phyloP scores from a whole-genome alignment of 495 filamentous ascomycete genomes.

The Barbatosphaeria neglecta region DNA sequence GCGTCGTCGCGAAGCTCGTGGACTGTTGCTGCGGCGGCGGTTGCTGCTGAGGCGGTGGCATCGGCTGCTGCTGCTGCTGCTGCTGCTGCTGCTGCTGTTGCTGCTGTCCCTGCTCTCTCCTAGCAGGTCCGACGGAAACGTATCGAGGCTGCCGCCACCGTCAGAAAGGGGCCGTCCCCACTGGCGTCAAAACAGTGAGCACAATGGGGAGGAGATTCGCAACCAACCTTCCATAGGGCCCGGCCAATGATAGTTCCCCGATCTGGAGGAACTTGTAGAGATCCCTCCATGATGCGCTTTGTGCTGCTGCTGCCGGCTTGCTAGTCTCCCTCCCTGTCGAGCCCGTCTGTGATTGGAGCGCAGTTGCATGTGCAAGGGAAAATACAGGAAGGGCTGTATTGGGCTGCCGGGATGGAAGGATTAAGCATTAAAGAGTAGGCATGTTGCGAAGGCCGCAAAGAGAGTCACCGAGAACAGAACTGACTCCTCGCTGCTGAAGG shows the following conservation, averaged over 20 bases:
- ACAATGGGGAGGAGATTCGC: not conserved
- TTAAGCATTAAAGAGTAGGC: not conserved
- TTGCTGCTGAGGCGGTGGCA: too few relatives aligned
- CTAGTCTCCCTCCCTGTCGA: too few relatives aligned
- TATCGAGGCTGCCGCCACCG: constrained; percentile 28
- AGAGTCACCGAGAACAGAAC: too few relatives aligned
- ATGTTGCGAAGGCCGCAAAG: not conserved
- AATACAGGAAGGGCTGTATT: not conserved
- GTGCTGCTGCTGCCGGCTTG: not conserved
- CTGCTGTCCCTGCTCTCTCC: constrained; percentile 9
- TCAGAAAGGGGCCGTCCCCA: not conserved
- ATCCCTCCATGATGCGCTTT: constrained; percentile 39
- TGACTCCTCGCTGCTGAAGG: too few relatives aligned
- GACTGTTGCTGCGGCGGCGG: constrained; percentile 2
- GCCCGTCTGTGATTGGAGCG: not conserved
- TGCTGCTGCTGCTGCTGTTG: constrained; percentile 3
- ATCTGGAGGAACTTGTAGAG: constrained; percentile 42
- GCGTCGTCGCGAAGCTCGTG: constrained; percentile 11
- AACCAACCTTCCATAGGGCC: constrained; percentile 44
- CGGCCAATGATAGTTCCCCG: constrained; percentile 43
- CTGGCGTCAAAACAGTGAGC: constrained; percentile 1
- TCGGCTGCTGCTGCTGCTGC: constrained; percentile 2
- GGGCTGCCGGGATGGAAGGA: not conserved
- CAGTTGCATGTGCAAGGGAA: not conserved
- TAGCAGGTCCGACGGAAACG: constrained; percentile 27